These are phyloP conservation scores for Avena sativa DNA, from an alignment of 176 grass and related monocot species.

Conservation along the genomic window DNA sequence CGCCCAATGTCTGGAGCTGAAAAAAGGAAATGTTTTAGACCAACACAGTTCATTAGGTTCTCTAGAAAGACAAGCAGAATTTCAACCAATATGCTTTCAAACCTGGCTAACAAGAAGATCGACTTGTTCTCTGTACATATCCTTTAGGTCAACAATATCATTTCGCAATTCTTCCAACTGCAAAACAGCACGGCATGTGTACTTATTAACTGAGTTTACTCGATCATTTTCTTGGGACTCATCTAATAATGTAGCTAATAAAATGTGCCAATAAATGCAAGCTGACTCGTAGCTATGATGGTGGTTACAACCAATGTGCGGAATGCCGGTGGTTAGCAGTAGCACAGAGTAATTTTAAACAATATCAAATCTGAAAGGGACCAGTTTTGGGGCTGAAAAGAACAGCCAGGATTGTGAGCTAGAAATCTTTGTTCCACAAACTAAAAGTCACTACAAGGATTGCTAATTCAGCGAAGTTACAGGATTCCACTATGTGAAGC, in stretches of 20 bases:
- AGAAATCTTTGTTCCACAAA: neutral
- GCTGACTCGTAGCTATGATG: neutral
- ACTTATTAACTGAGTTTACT: conserved; percentile 6
- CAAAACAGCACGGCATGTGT: conserved; percentile 31
- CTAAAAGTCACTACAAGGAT: neutral
- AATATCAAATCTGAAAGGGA: neutral
- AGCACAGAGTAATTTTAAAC: neutral
- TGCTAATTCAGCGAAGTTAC: conserved; percentile 5
- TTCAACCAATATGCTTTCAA: conserved; percentile 32
- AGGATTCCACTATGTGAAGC: neutral
- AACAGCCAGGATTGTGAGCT: neutral
- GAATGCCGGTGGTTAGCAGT: neutral
- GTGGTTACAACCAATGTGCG: neutral
- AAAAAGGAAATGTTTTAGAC: conserved; percentile 4
- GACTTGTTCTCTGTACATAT: conserved; percentile 99
- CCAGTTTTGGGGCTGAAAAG: neutral
- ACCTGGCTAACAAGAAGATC: conserved; percentile 99
- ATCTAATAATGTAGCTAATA: neutral
- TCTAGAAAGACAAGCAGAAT: neutral
- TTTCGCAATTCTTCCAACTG: conserved; percentile 96
- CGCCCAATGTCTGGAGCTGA: conserved; percentile 60
- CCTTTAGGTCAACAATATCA: conserved; percentile 97
- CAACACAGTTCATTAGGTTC: neutral
- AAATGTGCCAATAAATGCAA: neutral
- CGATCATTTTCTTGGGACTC: neutral